Percentiles rank a stretch among this genome's conserved stretches.
These are phyloP conservation scores for Boletus tomentosulus DNA, from an alignment of 768 basidiomycete genomes.

Conservation along the genomic window DNA sequence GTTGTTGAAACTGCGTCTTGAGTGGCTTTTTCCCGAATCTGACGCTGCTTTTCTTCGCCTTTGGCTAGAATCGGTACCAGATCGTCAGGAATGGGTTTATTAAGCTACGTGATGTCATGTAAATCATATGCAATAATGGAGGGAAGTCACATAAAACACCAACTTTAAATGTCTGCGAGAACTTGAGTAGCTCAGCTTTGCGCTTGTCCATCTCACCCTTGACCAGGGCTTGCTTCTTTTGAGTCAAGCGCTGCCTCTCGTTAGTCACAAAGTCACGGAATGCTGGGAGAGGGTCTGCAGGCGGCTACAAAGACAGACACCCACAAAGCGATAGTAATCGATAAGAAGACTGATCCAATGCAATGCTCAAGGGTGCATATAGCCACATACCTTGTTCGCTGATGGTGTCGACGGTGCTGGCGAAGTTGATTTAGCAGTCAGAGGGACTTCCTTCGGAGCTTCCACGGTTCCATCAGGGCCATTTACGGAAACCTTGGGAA, in stretches of 20 bases:
- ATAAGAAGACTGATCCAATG: slow-evolving; percentile 3
- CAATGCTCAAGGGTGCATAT: background rate
- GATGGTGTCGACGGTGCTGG: slow-evolving; percentile 49
- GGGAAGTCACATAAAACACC: slow-evolving; percentile 12
- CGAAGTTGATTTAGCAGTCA: slow-evolving; percentile 60
- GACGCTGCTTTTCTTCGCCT: slow-evolving; percentile 85
- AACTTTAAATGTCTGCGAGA: slow-evolving; percentile 94
- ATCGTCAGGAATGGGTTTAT: slow-evolving; percentile 93
- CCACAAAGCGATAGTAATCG: background rate
- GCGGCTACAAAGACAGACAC: slow-evolving; percentile 39
- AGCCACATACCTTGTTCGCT: slow-evolving; percentile 47
- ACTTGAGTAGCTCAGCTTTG: slow-evolving; percentile 89
- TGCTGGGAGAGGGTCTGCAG: slow-evolving; percentile 73
- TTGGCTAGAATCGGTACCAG: slow-evolving; percentile 90
- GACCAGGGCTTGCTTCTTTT: slow-evolving; percentile 84
- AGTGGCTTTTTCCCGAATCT: slow-evolving; percentile 72
- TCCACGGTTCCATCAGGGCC: slow-evolving; percentile 66
- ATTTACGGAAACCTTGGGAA: slow-evolving; percentile 74
- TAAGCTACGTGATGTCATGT: slow-evolving; percentile 50
- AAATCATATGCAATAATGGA: background rate
- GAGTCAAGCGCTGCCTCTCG: slow-evolving; percentile 85
- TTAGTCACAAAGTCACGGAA: slow-evolving; percentile 92
- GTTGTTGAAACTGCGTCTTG: slow-evolving; percentile 61
- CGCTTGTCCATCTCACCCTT: slow-evolving; percentile 95
- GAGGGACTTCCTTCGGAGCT: slow-evolving; percentile 38